Base-by-base conservation (phyloP, 164 flowering plant genomes). In the Houttuynia cordata region DNA sequence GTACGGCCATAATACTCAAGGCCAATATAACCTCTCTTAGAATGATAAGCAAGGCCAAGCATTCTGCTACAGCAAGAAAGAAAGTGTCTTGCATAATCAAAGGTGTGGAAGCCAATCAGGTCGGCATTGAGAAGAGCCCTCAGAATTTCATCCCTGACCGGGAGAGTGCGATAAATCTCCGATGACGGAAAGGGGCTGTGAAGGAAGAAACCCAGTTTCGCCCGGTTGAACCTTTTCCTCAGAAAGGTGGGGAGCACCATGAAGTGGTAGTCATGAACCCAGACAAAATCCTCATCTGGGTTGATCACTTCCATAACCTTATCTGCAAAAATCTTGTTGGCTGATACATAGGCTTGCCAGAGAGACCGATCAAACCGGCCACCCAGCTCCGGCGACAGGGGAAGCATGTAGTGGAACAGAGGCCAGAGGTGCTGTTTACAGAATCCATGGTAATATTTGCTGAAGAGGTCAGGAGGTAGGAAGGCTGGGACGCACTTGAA, bases 341-440 rank as follows among this genome's bases (percentile, higher is more conserved):
- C 91, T 4, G 83, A 65, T 20, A 85, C 91, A 70, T 85, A 85
- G 0, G 91, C 91, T 70, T 85, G 83, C 91, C 91, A 85, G 59
- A 79, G 51, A 61, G 85, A 71, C 61, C 88, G 69, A 64, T 85
- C 88, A 67, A 83, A 85, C 41, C 85, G 65, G 1, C 83, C 82
- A n/a, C 86, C 81, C 65, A 78, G 83, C 68, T 72, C 68, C 1
- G 82, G 73, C 0, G 88, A 79, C n/a, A 74, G 72, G 0, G 91
- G 91, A 21, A 85, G 76, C 91, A 85, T 85, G 64, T 85, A 85
- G 68, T 85, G 91, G 58, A 85, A 85, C 42, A 85, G 83, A 0
- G 91, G 91, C 91, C 88, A 85, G 53, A 85, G 74, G 23, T 83
- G 84, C 62, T 75, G 81, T 69, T 85, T 85, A 65, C 91, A 85